Evolutionary conservation across 163 green algal species (phyloP).

Genomic region (Scenedesmus sp.): DNA sequence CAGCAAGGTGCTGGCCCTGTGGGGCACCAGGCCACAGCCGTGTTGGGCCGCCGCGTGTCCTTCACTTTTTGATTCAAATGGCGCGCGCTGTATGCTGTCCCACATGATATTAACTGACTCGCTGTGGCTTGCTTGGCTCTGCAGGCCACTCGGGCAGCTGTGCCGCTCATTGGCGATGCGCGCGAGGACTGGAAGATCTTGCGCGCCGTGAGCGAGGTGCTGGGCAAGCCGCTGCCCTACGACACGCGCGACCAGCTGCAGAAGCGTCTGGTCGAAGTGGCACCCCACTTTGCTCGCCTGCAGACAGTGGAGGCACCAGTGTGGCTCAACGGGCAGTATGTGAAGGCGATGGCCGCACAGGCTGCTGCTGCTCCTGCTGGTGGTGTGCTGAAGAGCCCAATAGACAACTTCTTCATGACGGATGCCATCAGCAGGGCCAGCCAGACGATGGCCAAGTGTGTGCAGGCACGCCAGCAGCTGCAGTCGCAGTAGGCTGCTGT

Average conservation of each 20-base stretch:
- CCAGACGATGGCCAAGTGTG: constrained; percentile 96
- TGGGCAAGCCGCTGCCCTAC: constrained; percentile 90
- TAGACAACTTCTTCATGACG: constrained; percentile 98
- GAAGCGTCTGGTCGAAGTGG: constrained; percentile 85
- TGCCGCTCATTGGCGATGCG: constrained; percentile 86
- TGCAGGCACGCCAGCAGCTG: constrained; percentile 70
- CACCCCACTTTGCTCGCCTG: constrained; percentile 84
- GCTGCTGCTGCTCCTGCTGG: constrained; percentile 28
- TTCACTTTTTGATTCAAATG: too few relatives aligned
- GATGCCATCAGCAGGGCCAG: constrained; percentile 93
- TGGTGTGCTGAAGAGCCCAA: constrained; percentile 75
- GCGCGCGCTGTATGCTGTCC: too few relatives aligned
- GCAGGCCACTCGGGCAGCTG: constrained; percentile 77
- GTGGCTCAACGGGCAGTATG: constrained; percentile 94
- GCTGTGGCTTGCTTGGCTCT: too few relatives aligned
- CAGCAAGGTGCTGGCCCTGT: too few relatives aligned
- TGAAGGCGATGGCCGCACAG: constrained; percentile 66
- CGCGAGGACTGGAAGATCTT: constrained; percentile 97
- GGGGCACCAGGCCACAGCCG: not conserved
- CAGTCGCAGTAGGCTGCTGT: not conserved
- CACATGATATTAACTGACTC: too few relatives aligned
- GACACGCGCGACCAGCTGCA: constrained; percentile 83
- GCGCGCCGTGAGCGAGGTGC: constrained; percentile 67
- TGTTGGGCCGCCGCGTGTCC: not conserved
- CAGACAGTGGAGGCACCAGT: constrained; percentile 84